These are phyloP conservation scores for Colletotrichum tamarilloi DNA, from an alignment of 2,329 filamentous ascomycete species.

Conservation along the genomic window DNA sequence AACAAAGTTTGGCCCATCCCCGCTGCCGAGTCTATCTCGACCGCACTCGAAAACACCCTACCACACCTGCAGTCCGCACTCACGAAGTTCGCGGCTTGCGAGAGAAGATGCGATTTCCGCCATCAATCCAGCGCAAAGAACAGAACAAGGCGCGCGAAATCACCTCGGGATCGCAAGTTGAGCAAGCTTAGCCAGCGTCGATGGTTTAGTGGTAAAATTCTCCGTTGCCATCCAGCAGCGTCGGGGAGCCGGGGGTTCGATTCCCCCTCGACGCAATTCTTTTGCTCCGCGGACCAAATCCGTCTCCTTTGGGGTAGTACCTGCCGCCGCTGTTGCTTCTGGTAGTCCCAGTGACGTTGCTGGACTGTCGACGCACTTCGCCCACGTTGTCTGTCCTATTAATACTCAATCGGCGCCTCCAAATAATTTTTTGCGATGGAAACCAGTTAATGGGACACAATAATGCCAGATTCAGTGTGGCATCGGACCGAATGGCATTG, in stretches of 20 bases:
- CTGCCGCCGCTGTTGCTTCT: neutral
- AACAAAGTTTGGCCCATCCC: neutral
- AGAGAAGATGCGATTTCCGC: too few relatives aligned
- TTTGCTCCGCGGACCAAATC: neutral
- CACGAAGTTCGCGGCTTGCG: too few relatives aligned
- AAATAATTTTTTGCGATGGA: fast-evolving
- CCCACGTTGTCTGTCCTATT: neutral
- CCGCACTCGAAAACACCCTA: neutral
- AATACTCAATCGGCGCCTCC: neutral
- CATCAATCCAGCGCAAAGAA: neutral
- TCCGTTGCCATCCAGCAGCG: constrained; percentile 33
- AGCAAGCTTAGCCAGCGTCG: constrained; percentile 9
- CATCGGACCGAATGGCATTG: neutral
- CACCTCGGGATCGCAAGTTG: too few relatives aligned
- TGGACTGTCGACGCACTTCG: too few relatives aligned
- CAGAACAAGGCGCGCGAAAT: neutral
- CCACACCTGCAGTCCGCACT: too few relatives aligned
- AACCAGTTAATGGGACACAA: neutral
- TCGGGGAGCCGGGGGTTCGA: constrained; percentile 29
- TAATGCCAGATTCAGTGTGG: neutral
- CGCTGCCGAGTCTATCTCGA: constrained; percentile 7
- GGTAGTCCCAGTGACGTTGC: too few relatives aligned
- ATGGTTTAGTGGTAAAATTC: constrained; percentile 37
- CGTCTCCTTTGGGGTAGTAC: too few relatives aligned
- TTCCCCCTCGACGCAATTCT: neutral